Percentiles rank a stretch among this genome's conserved stretches.
Evolutionary conservation across 345 rosid genomes (phyloP).

Genomic region (Eucalyptus cloeziana): DNA sequence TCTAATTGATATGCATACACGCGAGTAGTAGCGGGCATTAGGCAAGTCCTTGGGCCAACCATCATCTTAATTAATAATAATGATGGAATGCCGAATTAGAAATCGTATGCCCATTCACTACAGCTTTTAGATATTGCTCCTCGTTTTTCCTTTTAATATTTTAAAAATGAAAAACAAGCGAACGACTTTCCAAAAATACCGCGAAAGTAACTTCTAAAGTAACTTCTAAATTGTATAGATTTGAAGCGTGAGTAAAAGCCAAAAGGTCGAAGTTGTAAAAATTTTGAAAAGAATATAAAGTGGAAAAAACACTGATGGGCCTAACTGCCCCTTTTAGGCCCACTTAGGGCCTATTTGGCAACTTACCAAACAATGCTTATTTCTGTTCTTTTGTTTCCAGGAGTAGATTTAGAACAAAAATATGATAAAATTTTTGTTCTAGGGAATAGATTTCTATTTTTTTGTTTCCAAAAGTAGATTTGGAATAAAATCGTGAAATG

Average conservation of each 20-base stretch:
- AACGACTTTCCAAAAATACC: background rate
- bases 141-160: background rate
- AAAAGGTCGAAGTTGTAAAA: background rate
- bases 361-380: fast-evolving
- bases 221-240: background rate
- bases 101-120: background rate
- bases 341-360: fast-evolving
- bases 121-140: fast-evolving
- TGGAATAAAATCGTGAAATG: too few relatives aligned
- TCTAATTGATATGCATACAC: fast-evolving
- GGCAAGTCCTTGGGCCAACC: background rate
- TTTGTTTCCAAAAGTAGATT: fast-evolving
- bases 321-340: background rate
- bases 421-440: fast-evolving
- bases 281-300: background rate
- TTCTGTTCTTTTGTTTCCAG: fast-evolving
- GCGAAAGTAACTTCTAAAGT: background rate
- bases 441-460: too few relatives aligned
- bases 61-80: fast-evolving
- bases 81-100: background rate
- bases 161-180: background rate
- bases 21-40: background rate
- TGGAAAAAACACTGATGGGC: background rate
- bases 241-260: background rate
- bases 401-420: fast-evolving